Evolutionary conservation across 2,329 filamentous ascomycete genomes (phyloP).

Genomic region (Fusarium anthophilum): DNA sequence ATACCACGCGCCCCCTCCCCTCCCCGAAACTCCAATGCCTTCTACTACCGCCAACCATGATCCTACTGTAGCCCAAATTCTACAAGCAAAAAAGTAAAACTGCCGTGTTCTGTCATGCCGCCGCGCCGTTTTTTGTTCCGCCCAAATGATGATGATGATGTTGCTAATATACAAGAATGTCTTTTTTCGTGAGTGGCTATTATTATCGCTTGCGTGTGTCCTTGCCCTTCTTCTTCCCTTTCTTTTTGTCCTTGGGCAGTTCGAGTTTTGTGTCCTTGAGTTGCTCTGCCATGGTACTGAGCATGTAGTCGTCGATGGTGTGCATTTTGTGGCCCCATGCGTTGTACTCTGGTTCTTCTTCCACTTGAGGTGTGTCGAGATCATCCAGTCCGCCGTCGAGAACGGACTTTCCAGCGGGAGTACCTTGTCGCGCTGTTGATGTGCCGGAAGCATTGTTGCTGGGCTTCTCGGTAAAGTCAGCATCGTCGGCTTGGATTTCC

Average conservation of each 20-base stretch:
- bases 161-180: slow-evolving; percentile 23
- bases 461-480: slow-evolving; percentile 79
- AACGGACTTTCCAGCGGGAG: slow-evolving; percentile 54
- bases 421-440: slow-evolving; percentile 62
- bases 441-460: slow-evolving; percentile 56
- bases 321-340: slow-evolving; percentile 66
- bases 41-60: slow-evolving; percentile 9
- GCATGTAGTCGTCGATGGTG: slow-evolving; percentile 80
- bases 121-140: slow-evolving; percentile 13
- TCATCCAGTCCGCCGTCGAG: slow-evolving; percentile 46
- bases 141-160: slow-evolving; percentile 1
- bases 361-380: slow-evolving; percentile 47
- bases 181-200: slow-evolving; percentile 11
- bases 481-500: slow-evolving; percentile 87
- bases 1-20: background rate
- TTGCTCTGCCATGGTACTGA: slow-evolving; percentile 72
- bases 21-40: slow-evolving; percentile 23
- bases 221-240: slow-evolving; percentile 67
- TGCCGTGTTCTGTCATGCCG: slow-evolving; percentile 9
- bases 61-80: background rate
- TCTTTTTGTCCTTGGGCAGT: slow-evolving; percentile 72
- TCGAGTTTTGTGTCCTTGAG: slow-evolving; percentile 69
- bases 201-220: slow-evolving; percentile 61
- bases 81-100: background rate
- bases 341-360: slow-evolving; percentile 61